Conservation (phyloP, 225 moss, liverwort and hornwort genomes). For the Ulota crispa region DNA sequence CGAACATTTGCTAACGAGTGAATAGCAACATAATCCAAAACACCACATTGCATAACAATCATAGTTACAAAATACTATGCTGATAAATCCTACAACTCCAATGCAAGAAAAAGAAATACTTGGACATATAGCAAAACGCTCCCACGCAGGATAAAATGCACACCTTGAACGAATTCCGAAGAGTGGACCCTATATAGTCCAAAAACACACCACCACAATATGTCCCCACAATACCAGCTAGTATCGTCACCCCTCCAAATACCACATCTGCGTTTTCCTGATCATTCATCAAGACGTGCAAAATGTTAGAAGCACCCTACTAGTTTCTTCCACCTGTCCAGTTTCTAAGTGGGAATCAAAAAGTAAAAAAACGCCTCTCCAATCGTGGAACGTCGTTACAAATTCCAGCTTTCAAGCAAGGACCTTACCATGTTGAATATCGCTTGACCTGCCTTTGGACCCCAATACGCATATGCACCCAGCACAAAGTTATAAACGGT, state of each 20-base stretch:
- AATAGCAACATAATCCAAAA: background rate
- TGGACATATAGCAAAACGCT: background rate
- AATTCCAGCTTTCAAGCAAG: background rate
- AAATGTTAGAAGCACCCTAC: slow-evolving; percentile 8
- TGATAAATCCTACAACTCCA: background rate
- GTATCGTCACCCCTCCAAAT: slow-evolving; percentile 87
- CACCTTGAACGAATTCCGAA: slow-evolving; percentile 83
- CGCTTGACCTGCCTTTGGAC: slow-evolving; percentile 92
- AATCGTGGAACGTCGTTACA: background rate
- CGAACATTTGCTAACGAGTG: background rate
- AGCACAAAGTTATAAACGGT: slow-evolving; percentile 85
- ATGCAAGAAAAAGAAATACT: background rate
- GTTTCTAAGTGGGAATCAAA: background rate
- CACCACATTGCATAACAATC: background rate
- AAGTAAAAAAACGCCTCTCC: background rate
- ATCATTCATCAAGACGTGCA: slow-evolving; percentile 22
- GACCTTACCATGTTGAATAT: slow-evolving; percentile 69
- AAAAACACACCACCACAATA: slow-evolving; percentile 79
- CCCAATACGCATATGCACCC: slow-evolving; percentile 97
- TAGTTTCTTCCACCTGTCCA: background rate
- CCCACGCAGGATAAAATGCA: background rate
- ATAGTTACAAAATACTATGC: background rate
- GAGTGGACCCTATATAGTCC: slow-evolving; percentile 77
- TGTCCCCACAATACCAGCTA: slow-evolving; percentile 86
- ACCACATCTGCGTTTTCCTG: slow-evolving; percentile 83